Conservation (phyloP, 441 rosid species). For the Jatropha podagrica region DNA sequence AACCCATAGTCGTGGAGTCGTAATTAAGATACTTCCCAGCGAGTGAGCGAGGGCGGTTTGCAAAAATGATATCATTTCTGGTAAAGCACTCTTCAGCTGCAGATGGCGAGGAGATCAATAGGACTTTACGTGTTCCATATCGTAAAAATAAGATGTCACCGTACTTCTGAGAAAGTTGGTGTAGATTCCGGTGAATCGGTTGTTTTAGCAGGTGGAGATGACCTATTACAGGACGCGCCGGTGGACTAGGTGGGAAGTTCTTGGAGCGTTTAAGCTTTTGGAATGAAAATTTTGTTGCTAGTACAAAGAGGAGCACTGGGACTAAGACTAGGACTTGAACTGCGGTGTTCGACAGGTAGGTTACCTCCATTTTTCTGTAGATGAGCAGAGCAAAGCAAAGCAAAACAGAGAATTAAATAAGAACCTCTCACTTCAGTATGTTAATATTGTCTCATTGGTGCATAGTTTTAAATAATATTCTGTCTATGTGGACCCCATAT, state of each 20-base stretch:
- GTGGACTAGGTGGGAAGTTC: slow-evolving; percentile 31
- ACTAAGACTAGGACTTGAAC: neutral
- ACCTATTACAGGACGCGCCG: slow-evolving; percentile 25
- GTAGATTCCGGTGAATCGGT: slow-evolving; percentile 18
- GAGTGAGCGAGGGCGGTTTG: slow-evolving; percentile 19
- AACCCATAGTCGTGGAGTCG: slow-evolving; percentile 1
- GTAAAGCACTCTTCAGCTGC: slow-evolving; percentile 30
- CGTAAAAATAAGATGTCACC: slow-evolving; percentile 19
- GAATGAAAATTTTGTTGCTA: neutral
- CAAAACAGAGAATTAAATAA: neutral
- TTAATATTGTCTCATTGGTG: too few relatives aligned
- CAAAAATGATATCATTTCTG: slow-evolving; percentile 21
- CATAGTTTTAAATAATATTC: too few relatives aligned
- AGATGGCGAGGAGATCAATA: slow-evolving; percentile 19
- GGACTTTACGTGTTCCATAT: slow-evolving; percentile 11
- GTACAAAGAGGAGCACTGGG: neutral
- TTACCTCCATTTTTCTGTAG: neutral
- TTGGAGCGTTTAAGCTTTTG: neutral
- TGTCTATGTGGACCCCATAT: too few relatives aligned
- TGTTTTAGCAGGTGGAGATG: slow-evolving; percentile 31
- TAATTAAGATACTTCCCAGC: slow-evolving; percentile 10
- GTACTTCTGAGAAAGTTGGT: neutral
- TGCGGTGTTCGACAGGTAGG: neutral
- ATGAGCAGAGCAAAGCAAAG: too few relatives aligned
- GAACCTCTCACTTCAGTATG: neutral